phyloP scores from a whole-genome alignment of 768 basidiomycete species.

The Mycena chlorophos region DNA sequence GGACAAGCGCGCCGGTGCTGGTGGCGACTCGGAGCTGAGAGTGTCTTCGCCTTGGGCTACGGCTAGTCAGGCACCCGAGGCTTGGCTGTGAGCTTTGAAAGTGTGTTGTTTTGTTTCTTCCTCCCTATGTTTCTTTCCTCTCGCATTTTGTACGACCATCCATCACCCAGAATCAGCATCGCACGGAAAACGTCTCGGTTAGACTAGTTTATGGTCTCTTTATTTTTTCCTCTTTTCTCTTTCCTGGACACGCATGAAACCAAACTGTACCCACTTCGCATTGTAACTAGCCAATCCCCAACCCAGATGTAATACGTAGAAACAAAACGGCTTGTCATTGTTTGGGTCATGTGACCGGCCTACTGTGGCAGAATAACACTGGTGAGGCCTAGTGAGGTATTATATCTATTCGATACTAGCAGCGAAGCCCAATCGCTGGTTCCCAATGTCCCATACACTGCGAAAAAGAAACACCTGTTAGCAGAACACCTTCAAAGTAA shows the following conservation, averaged over 20 bases:
- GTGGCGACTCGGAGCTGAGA: neutral
- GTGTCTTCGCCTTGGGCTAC: conserved; percentile 20
- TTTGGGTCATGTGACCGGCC: too few species aligned
- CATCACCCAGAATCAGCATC: too few species aligned
- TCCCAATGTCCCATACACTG: conserved; percentile 57
- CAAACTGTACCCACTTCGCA: neutral
- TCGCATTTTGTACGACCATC: conserved; percentile 8
- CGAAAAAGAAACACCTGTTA: too few species aligned
- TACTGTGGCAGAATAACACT: too few species aligned
- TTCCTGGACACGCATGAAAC: neutral
- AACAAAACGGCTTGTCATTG: too few species aligned
- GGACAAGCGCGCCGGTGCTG: neutral
- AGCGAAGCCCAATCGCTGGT: conserved; percentile 53
- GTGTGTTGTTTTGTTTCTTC: neutral
- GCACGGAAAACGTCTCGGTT: neutral
- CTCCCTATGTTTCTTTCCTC: conserved; percentile 4
- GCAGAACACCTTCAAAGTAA: too few species aligned
- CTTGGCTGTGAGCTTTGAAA: conserved; percentile 17
- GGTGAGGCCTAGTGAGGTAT: too few species aligned
- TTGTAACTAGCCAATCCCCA: neutral
- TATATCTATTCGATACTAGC: too few species aligned
- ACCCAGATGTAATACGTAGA: too few species aligned
- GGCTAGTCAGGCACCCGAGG: conserved; percentile 14
- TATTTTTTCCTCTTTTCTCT: too few species aligned
- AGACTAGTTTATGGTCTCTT: too few species aligned